These are phyloP conservation scores for Plasmodium gonderi DNA, from an alignment of 169 alveolate species.

Conservation along the genomic window DNA sequence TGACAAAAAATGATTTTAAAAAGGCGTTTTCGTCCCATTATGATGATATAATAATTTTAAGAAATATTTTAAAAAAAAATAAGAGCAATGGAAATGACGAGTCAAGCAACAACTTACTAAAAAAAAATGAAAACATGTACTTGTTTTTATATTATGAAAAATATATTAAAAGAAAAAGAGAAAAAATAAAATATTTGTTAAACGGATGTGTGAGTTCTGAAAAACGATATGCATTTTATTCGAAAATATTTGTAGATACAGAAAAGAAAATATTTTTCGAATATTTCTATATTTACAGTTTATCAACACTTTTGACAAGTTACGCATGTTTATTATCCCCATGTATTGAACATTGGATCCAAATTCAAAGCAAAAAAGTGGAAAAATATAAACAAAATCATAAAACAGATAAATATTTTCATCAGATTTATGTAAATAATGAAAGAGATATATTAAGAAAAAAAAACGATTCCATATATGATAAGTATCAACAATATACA, in stretches of 20 bases:
- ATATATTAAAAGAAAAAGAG: constrained; percentile 65
- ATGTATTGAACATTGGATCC: constrained; percentile 55
- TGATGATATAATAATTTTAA: constrained; percentile 55
- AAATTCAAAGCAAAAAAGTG: constrained; percentile 34
- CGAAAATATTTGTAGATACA: constrained; percentile 69
- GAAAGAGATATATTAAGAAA: constrained; percentile 39
- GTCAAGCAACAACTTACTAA: neutral
- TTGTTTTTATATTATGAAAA: constrained; percentile 74
- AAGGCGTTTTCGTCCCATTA: constrained; percentile 24
- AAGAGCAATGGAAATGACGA: neutral
- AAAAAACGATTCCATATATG: constrained; percentile 76
- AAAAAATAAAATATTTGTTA: constrained; percentile 25
- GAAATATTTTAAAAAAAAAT: constrained; percentile 34
- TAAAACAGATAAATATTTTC: constrained; percentile 57
- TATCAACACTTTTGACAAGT: constrained; percentile 58
- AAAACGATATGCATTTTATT: constrained; percentile 71
- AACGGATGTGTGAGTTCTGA: constrained; percentile 37
- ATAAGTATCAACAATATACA: constrained; percentile 68
- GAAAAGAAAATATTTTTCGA: constrained; percentile 51
- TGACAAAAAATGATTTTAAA: constrained; percentile 20
- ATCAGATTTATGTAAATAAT: constrained; percentile 19
- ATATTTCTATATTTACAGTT: constrained; percentile 66
- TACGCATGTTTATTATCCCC: constrained; percentile 58
- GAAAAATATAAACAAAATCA: constrained; percentile 56
- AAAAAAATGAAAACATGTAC: constrained; percentile 57